phyloP scores from a whole-genome alignment of 148 eudicot genomes.

The Drosera capensis region DNA sequence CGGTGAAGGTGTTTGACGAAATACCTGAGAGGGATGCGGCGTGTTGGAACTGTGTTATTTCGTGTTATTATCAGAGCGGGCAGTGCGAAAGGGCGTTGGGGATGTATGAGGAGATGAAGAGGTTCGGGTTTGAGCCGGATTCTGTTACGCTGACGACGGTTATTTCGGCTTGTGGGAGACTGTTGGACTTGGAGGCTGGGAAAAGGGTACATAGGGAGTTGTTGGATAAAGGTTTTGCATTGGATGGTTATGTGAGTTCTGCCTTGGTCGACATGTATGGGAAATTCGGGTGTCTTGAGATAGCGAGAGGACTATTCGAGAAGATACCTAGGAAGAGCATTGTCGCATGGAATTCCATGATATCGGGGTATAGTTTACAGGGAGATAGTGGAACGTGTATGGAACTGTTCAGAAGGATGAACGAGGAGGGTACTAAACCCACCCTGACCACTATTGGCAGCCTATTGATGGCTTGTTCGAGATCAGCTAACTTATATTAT shows the following conservation, averaged over 20 bases:
- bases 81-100: constrained; percentile 20
- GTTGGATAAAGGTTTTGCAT: constrained; percentile 12
- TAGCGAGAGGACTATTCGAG: constrained; percentile 21
- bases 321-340: constrained; percentile 12
- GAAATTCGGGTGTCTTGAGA: constrained; percentile 22
- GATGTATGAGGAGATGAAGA: constrained; percentile 23
- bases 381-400: constrained; percentile 26
- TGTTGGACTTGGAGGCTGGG: constrained; percentile 29
- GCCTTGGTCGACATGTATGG: constrained; percentile 33
- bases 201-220: constrained; percentile 18
- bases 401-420: constrained; percentile 22
- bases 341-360: constrained; percentile 29
- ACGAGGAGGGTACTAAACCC: constrained; percentile 12
- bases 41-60: constrained; percentile 23
- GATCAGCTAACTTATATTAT: constrained; percentile 20
- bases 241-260: constrained; percentile 20
- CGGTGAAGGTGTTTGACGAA: constrained; percentile 27
- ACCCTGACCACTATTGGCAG: constrained; percentile 28
- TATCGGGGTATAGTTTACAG: constrained; percentile 21
- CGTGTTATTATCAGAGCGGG: constrained; percentile 24
- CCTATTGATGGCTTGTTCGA: constrained; percentile 30
- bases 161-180: constrained; percentile 21
- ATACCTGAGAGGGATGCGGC: constrained; percentile 26
- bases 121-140: constrained; percentile 17
- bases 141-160: constrained; percentile 23